phyloP scores from a whole-genome alignment of 2,329 filamentous ascomycete genomes.

The Epichloe amarillans region DNA sequence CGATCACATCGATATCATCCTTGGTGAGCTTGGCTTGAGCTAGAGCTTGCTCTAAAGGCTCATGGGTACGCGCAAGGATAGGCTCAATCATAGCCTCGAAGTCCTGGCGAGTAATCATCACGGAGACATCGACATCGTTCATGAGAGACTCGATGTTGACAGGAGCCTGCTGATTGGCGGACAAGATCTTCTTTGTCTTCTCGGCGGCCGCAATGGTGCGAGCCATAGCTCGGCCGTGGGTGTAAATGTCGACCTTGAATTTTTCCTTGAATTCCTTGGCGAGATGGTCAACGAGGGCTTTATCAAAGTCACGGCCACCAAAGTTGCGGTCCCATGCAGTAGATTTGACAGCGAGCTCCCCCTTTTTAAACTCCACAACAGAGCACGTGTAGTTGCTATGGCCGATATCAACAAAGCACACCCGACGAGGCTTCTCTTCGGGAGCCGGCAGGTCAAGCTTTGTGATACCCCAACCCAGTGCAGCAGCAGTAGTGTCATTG shows the following conservation, averaged over 20 bases:
- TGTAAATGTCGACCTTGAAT: constrained; percentile 91
- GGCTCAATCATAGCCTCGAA: constrained; percentile 84
- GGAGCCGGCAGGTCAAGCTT: constrained; percentile 81
- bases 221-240: constrained; percentile 77
- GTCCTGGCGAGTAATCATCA: constrained; percentile 86
- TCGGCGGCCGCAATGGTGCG: constrained; percentile 81
- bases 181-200: constrained; percentile 97
- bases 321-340: constrained; percentile 93
- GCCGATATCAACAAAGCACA: constrained; percentile 88
- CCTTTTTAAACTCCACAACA: constrained; percentile 87
- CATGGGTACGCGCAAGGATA: constrained; percentile 57
- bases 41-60: constrained; percentile 78
- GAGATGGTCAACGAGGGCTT: constrained; percentile 87
- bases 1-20: constrained; percentile 86
- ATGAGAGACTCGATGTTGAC: constrained; percentile 97
- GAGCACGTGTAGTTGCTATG: constrained; percentile 93
- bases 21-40: constrained; percentile 82
- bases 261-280: constrained; percentile 93
- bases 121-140: constrained; percentile 87
- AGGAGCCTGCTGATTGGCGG: constrained; percentile 83
- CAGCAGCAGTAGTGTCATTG: constrained; percentile 95
- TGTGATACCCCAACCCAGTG: constrained; percentile 93
- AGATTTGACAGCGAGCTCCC: constrained; percentile 84
- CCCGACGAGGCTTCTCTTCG: constrained; percentile 84
- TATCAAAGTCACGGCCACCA: constrained; percentile 94